phyloP scores from a whole-genome alignment of 2,329 filamentous ascomycete species.

The Penicillium corylophilum region DNA sequence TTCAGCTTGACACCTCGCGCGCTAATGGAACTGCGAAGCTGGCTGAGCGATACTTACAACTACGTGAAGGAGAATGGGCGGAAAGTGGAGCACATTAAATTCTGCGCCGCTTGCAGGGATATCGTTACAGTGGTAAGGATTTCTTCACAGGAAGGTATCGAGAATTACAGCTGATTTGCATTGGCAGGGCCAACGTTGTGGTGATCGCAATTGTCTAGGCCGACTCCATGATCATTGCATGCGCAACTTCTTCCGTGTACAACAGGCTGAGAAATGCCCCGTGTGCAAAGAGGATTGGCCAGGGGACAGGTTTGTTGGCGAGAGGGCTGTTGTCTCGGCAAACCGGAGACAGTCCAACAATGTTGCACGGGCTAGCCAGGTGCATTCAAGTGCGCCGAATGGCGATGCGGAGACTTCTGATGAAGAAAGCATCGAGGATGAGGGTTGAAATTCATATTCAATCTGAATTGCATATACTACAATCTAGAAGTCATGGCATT shows the following conservation, averaged over 20 bases:
- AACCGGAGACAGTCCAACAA: slow-evolving; percentile 6
- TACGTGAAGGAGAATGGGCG: slow-evolving; percentile 60
- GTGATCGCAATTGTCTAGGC: slow-evolving; percentile 63
- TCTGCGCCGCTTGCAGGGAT: slow-evolving; percentile 84
- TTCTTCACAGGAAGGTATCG: not conserved
- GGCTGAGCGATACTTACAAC: slow-evolving; percentile 89
- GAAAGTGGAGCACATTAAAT: slow-evolving; percentile 71
- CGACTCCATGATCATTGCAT: slow-evolving; percentile 77
- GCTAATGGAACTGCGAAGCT: slow-evolving; percentile 79
- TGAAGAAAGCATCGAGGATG: slow-evolving; percentile 6
- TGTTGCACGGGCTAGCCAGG: not conserved
- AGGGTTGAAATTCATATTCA: not conserved
- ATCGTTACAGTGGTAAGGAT: slow-evolving; percentile 70
- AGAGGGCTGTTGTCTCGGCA: slow-evolving; percentile 44
- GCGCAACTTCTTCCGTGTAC: slow-evolving; percentile 69
- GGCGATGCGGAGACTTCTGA: not conserved
- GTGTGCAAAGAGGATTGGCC: slow-evolving; percentile 54
- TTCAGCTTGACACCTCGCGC: slow-evolving; percentile 75
- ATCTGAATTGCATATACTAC: not conserved
- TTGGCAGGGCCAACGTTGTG: slow-evolving; percentile 68
- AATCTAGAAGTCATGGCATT: not conserved
- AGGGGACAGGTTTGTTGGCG: slow-evolving; percentile 53
- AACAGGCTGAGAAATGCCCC: slow-evolving; percentile 64
- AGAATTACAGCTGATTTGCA: slow-evolving; percentile 3
- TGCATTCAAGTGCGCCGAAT: not conserved